Evolutionary conservation across 2,329 filamentous ascomycete genomes (phyloP), one percentile per base, ranked within the genome.

Genomic region (Xylariaceae sp.): DNA sequence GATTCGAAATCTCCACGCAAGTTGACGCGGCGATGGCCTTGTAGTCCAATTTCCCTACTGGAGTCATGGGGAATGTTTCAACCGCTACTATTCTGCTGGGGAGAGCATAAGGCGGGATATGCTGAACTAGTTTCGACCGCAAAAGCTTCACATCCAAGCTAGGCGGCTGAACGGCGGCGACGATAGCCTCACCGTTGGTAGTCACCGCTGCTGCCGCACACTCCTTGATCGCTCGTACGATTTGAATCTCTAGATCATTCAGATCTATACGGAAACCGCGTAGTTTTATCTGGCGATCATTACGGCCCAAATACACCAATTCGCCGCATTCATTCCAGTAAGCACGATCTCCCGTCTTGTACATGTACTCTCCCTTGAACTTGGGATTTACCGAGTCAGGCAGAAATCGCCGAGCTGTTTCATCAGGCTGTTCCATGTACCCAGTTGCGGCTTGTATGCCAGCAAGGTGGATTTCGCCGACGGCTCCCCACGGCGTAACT

Each of bases 191-290:
- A 3, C 13, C 32, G 13, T 34, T 34, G 32, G 32, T 34, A 9
- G 32, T 34, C 13, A 34, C 6, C 32, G 13, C 32, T 8, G 26
- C 32, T 15, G 32, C 32, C 10, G 32, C 13, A 10, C 32, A 34
- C 7, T 34, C 32, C 32, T 34, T 0, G 32, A 34, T 34, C 32
- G 32, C 32, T 15, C 32, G 9, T 15, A 34, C 32, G 2, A 34
- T 34, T 4, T 34, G 32, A 26, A 26, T 26, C 26, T 26, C 26
- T 8, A 26, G 8, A 26, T 26, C 26, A 26, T 26, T 26, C 26
- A 57, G 48, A 16, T 57, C 51, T 7, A 57, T 44, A n/a, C 55
- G 51, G n/a, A 54, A 53, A 12, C 55, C 55, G 32, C 55, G 51
- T n/a, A 57, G 45, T 22, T 57, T 57, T 45, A 57, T 40, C 16